Base-by-base conservation (phyloP, 768 basidiomycete genomes). In the Neoboletus brunneissimus region DNA sequence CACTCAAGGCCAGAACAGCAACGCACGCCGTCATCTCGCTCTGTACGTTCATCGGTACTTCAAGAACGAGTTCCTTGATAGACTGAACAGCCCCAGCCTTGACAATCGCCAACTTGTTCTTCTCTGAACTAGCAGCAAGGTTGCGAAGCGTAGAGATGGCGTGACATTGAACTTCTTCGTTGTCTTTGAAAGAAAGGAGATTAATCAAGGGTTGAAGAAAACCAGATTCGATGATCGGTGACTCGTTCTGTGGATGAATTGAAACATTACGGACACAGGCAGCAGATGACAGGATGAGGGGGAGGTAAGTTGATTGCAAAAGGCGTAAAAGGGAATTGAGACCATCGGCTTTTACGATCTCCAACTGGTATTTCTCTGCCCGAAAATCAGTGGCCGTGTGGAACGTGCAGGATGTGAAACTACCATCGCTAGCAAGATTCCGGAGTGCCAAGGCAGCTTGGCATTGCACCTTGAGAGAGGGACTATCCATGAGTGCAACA, bases 11-110 rank as follows among this genome's bases (percentile, higher is more conserved):
- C 59, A 99, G 75, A 15, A 98, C 97, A 18, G 97, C 97, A 43
- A 98, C 89, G 64, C 96, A 98, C 7, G 97, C 97, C 42, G 97
- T 99, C 97, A 99, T 99, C 76, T 98, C 97, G 67, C 94, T 96
- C 75, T 99, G 97, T 12, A 99, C 97, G 59, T 89, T 90, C 77
- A 97, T 85, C 4, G 97, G 94, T 1, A 98, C 96, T 65, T 89
- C 89, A 13, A 99, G 77, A 2, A 99, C 94, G 18, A 99, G 79
- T 66, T 98, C 94, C 75, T 97, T 97, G 76, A 99, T 99, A 43
- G 91, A 87, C 67, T 94, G 91, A 4, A 98, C 88, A 18, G 97
- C 97, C 5, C 97, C 97, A 6, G 97, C 96, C 71, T 97, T 91
- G 51, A 99, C 95, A 54, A 99, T 98, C 9, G 95, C 94, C 38